Base-by-base conservation (phyloP, 768 basidiomycete genomes). In the Suillus hirtellus region DNA sequence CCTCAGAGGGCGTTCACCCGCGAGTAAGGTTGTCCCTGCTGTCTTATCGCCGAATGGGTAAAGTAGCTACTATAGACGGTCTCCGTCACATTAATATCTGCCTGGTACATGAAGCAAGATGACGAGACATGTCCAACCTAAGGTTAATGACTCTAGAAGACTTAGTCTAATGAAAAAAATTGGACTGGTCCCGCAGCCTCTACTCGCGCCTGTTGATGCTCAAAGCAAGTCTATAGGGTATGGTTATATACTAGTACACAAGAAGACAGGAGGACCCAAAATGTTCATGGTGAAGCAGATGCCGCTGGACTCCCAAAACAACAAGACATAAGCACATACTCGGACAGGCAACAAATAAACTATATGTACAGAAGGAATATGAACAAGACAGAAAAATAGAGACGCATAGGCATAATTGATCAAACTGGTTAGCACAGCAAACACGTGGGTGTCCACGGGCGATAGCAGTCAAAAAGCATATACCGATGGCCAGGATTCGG, bases 201-300 rank as follows among this genome's bases (percentile, higher is more conserved):
- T n/a, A 10, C 44, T 50, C 27, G 49, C 15, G 49, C 49, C 14
- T 34, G 35, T 35, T 37, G 54, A 21, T 55, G 55, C 55, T 56
- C 55, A 38, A 40, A 47, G 63, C 63, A 63, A 62, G 37, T 65
- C 64, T 65, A 65, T 65, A 50, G 53, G 64, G 64, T 65, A 65
- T 65, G 35, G 9, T 50, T 14, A 19, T 27, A 27, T 52, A 47
- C 37, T 62, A 47, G 60, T 35, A 50, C 47, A 44, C 34, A 44
- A 46, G 34, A 43, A 38, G 35, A 54, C 15, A 35, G 24, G 38
- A 35, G 35, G 12, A 37, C 61, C 70, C 6, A 34, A 54, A 60
- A 67, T 63, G 56, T 70, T 64, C 56, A 58, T 42, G 42, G 42
- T 43, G 42, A 42, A 42, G 17, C 40, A 42, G 8, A 58, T 58